Percentiles rank a stretch among this genome's conserved stretches.
Evolutionary conservation across 1,284 basidiomycete species (phyloP).

Genomic region (Bondarzewia mesenterica): DNA sequence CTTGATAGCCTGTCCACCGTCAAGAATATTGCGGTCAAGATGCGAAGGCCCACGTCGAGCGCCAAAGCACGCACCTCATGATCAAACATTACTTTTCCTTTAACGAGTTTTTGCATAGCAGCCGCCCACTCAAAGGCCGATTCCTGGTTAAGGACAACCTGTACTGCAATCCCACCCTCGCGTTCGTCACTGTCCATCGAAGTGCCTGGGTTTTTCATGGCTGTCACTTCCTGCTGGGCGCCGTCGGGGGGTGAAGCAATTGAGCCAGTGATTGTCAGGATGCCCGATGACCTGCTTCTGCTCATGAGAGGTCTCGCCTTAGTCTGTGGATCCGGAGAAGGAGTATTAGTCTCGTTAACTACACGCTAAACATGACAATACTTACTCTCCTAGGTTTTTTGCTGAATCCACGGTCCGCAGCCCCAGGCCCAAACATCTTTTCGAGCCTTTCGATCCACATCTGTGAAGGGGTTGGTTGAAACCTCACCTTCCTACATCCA

Average conservation of each 20-base stretch:
- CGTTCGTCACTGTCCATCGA: background rate
- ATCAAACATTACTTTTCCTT: constrained; percentile 9
- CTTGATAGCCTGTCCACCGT: background rate
- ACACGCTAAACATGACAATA: background rate
- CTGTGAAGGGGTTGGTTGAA: background rate
- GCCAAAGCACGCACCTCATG: background rate
- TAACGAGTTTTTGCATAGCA: constrained; percentile 10
- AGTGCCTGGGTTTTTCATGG: too few species aligned
- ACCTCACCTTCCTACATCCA: background rate
- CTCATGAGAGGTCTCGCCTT: background rate
- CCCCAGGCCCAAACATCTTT: constrained; percentile 11
- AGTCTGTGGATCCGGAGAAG: background rate
- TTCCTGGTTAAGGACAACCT: background rate
- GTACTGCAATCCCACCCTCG: background rate
- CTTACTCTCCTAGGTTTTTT: constrained; percentile 9
- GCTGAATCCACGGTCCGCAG: constrained; percentile 7
- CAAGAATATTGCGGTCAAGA: background rate
- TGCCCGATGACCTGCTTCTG: background rate
- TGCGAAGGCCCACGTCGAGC: background rate
- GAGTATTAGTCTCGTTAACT: background rate
- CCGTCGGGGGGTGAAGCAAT: background rate
- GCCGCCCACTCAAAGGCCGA: constrained; percentile 7
- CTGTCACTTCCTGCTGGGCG: background rate
- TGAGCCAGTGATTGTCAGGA: background rate
- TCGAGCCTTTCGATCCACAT: constrained; percentile 10